A percentile compares a stretch with the other conserved stretches of the same genome.
Evolutionary conservation across 768 basidiomycete species (phyloP).

Genomic region (Leccinum ochraceum): DNA sequence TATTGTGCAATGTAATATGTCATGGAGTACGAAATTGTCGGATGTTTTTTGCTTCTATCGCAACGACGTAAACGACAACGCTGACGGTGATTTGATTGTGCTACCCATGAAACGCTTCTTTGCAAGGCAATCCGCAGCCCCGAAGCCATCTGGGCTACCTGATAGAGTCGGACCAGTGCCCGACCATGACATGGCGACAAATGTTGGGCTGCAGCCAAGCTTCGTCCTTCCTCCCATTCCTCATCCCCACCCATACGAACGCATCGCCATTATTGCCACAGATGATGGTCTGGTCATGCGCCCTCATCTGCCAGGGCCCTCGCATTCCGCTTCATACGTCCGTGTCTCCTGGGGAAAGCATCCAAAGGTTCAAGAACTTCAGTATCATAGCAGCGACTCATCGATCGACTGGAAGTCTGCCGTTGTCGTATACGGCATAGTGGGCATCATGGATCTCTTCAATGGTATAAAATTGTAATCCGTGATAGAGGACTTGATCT

Average conservation of each 20-base stretch:
- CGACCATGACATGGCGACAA: conserved; percentile 11
- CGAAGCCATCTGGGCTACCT: conserved; percentile 2
- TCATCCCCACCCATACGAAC: conserved; percentile 73
- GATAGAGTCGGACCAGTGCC: neutral
- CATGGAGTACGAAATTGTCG: conserved; percentile 4
- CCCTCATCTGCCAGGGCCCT: conserved; percentile 45
- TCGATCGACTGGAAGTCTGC: conserved; percentile 54
- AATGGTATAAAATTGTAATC: conserved; percentile 47
- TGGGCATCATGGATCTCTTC: conserved; percentile 73
- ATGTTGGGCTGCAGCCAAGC: conserved; percentile 53
- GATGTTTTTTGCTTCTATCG: conserved; percentile 3
- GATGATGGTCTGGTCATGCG: conserved; percentile 66
- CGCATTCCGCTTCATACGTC: conserved; percentile 39
- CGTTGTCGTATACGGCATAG: conserved; percentile 70
- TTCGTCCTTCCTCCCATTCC: conserved; percentile 65
- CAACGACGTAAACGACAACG: neutral
- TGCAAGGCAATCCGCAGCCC: conserved; percentile 20
- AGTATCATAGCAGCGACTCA: conserved; percentile 33
- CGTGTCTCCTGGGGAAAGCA: conserved; percentile 63
- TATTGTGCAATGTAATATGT: conserved; percentile 24
- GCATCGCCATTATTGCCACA: conserved; percentile 62
- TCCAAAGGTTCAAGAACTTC: conserved; percentile 53
- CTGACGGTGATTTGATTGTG: neutral
- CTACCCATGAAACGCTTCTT: conserved; percentile 36
- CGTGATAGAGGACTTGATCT: conserved; percentile 7